Evolutionary conservation across 805 yeast genomes (phyloP).

Genomic region (Aciculoconidium aculeatum): DNA sequence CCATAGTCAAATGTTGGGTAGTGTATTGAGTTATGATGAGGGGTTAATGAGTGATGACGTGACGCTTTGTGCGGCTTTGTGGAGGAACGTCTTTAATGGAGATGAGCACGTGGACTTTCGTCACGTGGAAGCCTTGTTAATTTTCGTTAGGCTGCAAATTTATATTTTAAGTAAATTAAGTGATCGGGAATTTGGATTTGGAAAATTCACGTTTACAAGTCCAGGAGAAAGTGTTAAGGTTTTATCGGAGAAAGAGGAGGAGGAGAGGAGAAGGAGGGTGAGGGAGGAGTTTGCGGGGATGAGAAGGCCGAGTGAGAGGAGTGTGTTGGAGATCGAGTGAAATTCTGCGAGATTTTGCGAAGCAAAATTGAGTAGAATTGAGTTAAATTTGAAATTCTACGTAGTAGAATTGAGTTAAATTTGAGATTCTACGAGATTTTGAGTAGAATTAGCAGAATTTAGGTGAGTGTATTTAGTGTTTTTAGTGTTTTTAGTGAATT

Average conservation of each 20-base stretch:
- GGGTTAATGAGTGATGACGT: slow-evolving; percentile 77
- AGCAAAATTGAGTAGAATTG: too few species aligned
- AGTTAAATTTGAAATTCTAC: too few species aligned
- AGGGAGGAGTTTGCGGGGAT: slow-evolving; percentile 48
- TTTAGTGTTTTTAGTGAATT: too few species aligned
- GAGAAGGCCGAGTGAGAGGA: slow-evolving; percentile 55
- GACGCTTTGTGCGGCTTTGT: slow-evolving; percentile 69
- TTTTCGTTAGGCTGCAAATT: slow-evolving; percentile 82
- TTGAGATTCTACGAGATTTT: too few species aligned
- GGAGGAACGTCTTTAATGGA: slow-evolving; percentile 91
- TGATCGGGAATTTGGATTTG: slow-evolving; percentile 91
- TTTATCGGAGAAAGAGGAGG: slow-evolving; percentile 60
- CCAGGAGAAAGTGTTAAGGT: slow-evolving; percentile 76
- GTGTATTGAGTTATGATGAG: slow-evolving; percentile 88
- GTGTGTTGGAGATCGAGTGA: too few species aligned
- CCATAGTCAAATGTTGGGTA: slow-evolving; percentile 84
- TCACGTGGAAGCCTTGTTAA: slow-evolving; percentile 82
- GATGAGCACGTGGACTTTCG: slow-evolving; percentile 74
- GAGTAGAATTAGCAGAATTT: too few species aligned
- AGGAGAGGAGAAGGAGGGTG: slow-evolving; percentile 44
- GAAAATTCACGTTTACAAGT: slow-evolving; percentile 77
- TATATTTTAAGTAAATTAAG: slow-evolving; percentile 81
- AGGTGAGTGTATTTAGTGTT: too few species aligned
- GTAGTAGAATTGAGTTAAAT: too few species aligned
- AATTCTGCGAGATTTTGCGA: too few species aligned